phyloP scores from a whole-genome alignment of 2,329 filamentous ascomycete genomes.

The Seiridium unicorne region DNA sequence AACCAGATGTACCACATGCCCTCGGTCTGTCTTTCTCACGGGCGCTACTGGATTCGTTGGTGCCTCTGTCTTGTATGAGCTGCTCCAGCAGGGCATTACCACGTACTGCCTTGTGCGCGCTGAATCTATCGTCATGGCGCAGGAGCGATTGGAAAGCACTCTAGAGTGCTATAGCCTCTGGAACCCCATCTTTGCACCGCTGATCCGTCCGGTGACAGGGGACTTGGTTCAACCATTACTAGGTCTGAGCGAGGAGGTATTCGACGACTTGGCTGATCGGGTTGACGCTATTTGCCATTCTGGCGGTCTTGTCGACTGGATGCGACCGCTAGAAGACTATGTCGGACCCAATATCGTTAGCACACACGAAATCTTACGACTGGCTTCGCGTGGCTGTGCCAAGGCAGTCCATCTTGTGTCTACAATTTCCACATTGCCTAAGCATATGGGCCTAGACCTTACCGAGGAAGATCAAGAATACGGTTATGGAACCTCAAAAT shows the following conservation, averaged over 20 bases:
- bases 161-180: conserved; percentile 21
- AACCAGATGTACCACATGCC: conserved; percentile 4
- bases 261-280: conserved; percentile 20
- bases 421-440: conserved; percentile 25
- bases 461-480: conserved; percentile 22
- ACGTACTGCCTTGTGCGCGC: conserved; percentile 24
- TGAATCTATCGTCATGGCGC: conserved; percentile 10
- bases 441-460: conserved; percentile 21
- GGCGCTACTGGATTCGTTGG: conserved; percentile 27
- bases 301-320: conserved; percentile 27
- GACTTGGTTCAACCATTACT: conserved; percentile 23
- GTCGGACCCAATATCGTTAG: conserved; percentile 27
- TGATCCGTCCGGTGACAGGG: conserved; percentile 19
- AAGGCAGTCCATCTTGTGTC: conserved; percentile 26
- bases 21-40: conserved; percentile 21
- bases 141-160: conserved; percentile 15
- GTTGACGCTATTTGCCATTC: conserved; percentile 26
- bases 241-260: conserved; percentile 18
- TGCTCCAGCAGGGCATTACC: conserved; percentile 19
- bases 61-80: conserved; percentile 21
- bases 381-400: conserved; percentile 22
- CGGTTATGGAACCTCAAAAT: conserved; percentile 26
- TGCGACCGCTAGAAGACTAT: conserved; percentile 26
- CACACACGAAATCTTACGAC: conserved; percentile 26
- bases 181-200: conserved; percentile 16